These are phyloP conservation scores for Yamadazyma spencermartinsiae DNA, from an alignment of 1,139 yeast genomes.

Conservation along the genomic window DNA sequence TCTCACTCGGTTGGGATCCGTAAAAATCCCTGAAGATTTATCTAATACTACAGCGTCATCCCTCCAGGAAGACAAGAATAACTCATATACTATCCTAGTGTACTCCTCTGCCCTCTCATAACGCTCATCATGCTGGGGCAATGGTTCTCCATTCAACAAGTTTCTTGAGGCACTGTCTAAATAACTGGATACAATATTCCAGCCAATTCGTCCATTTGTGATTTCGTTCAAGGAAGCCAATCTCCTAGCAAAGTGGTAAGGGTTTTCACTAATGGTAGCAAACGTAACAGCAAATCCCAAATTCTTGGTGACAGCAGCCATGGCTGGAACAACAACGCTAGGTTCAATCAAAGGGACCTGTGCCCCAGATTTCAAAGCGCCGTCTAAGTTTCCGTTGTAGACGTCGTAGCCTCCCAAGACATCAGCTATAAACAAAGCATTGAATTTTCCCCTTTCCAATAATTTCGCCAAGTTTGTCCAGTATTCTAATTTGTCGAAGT, in stretches of 20 bases:
- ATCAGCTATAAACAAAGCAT: slow-evolving; percentile 49
- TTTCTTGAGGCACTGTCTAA: slow-evolving; percentile 44
- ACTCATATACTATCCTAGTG: slow-evolving; percentile 39
- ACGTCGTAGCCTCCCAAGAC: slow-evolving; percentile 47
- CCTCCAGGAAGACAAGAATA: slow-evolving; percentile 45
- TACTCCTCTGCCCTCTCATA: slow-evolving; percentile 45
- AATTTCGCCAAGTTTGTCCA: slow-evolving; percentile 47
- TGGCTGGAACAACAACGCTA: slow-evolving; percentile 38
- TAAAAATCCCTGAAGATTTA: slow-evolving; percentile 30
- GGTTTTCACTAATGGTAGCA: slow-evolving; percentile 45
- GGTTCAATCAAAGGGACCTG: slow-evolving; percentile 47
- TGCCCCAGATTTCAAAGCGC: slow-evolving; percentile 41
- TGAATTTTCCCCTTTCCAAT: slow-evolving; percentile 47
- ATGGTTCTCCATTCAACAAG: slow-evolving; percentile 30
- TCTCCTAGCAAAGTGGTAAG: slow-evolving; percentile 45
- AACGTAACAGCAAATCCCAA: slow-evolving; percentile 44
- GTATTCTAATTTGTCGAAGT: slow-evolving; percentile 40
- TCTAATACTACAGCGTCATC: slow-evolving; percentile 44
- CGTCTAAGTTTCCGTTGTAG: slow-evolving; percentile 32
- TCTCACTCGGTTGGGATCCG: slow-evolving; percentile 42
- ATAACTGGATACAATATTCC: slow-evolving; percentile 45
- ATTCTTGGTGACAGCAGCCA: slow-evolving; percentile 44
- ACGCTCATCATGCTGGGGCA: slow-evolving; percentile 43
- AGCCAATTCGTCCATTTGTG: slow-evolving; percentile 46
- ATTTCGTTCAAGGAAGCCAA: slow-evolving; percentile 44